Evolutionary conservation across 169 alveolate species (phyloP).

Genomic region (Plasmodium cynomolgi): DNA sequence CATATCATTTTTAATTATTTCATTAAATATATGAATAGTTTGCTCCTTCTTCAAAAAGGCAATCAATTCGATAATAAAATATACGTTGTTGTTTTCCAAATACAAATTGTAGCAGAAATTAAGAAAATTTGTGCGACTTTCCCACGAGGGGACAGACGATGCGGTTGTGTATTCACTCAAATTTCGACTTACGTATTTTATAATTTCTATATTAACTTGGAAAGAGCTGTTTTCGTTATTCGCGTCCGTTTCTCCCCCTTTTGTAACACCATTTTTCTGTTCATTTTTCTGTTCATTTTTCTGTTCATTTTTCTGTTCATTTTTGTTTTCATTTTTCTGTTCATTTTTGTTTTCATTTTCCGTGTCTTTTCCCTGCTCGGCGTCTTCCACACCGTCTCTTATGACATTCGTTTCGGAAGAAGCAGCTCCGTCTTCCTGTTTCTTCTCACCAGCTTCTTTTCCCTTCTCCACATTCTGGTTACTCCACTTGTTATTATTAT

Average conservation of each 20-base stretch:
- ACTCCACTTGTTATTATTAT: conserved; percentile 29
- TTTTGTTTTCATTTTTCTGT: neutral
- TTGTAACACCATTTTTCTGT: neutral
- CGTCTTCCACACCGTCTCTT: neutral
- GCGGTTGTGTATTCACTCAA: conserved; percentile 16
- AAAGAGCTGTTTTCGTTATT: conserved; percentile 15
- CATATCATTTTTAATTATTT: conserved; percentile 57
- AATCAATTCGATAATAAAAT: conserved; percentile 62
- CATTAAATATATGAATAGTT: conserved; percentile 61
- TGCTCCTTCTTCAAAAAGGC: conserved; percentile 65
- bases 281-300: neutral
- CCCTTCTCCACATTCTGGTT: neutral
- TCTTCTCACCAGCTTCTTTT: neutral
- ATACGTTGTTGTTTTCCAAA: conserved; percentile 51
- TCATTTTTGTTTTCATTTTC: neutral
- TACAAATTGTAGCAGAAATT: conserved; percentile 66
- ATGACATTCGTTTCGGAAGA: neutral
- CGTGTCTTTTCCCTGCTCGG: neutral
- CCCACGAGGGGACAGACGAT: conserved; percentile 20
- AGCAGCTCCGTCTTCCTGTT: neutral
- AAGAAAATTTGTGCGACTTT: conserved; percentile 29
- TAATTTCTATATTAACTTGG: conserved; percentile 64
- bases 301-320: neutral
- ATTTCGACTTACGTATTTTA: conserved; percentile 51
- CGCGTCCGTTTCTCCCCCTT: neutral